Percentiles rank a stretch among this genome's conserved stretches.
phyloP scores from a whole-genome alignment of 495 filamentous ascomycete genomes.

The Clavariopsis aquatica region DNA sequence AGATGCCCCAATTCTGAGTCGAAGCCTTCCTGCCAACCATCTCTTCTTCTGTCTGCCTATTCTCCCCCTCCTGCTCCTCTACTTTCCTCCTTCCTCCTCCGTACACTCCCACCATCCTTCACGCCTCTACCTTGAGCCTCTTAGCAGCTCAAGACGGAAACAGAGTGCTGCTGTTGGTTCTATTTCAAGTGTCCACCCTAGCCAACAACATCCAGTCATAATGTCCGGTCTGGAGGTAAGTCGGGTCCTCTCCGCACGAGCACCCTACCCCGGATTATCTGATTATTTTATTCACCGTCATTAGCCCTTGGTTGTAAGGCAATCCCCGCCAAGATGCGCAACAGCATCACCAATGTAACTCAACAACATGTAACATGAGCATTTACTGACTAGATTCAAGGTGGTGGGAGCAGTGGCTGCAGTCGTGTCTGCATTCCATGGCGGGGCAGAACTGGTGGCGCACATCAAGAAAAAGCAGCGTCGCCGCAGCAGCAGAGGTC shows the following conservation, averaged over 20 bases:
- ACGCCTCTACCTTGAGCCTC: not conserved
- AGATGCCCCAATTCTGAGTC: not conserved
- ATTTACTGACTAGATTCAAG: conserved; percentile 22
- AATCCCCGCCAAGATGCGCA: not conserved
- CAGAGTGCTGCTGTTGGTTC: not conserved
- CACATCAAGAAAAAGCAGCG: conserved; percentile 47
- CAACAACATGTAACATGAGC: not conserved
- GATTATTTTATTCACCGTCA: not conserved
- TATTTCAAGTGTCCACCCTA: not conserved
- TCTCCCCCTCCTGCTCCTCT: too few relatives aligned
- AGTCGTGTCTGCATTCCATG: conserved; percentile 51
- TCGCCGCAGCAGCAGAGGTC: conserved; percentile 23
- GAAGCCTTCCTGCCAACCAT: conserved; percentile 7
- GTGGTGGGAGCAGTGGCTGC: conserved; percentile 49
- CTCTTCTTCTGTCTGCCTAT: not conserved
- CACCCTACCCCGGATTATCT: not conserved
- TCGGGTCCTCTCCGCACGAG: conserved; percentile 2
- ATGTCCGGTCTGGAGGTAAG: conserved; percentile 39
- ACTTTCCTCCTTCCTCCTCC: conserved; percentile 7
- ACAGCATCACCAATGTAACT: not conserved
- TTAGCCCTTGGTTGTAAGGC: conserved; percentile 23
- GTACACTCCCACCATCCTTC: not conserved
- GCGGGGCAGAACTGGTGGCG: conserved; percentile 45
- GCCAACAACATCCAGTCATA: not conserved
- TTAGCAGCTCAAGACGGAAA: not conserved